Percentiles rank a stretch among this genome's conserved stretches.
Evolutionary conservation across 257 asterid species (phyloP).

Genomic region (Petrea volubilis): DNA sequence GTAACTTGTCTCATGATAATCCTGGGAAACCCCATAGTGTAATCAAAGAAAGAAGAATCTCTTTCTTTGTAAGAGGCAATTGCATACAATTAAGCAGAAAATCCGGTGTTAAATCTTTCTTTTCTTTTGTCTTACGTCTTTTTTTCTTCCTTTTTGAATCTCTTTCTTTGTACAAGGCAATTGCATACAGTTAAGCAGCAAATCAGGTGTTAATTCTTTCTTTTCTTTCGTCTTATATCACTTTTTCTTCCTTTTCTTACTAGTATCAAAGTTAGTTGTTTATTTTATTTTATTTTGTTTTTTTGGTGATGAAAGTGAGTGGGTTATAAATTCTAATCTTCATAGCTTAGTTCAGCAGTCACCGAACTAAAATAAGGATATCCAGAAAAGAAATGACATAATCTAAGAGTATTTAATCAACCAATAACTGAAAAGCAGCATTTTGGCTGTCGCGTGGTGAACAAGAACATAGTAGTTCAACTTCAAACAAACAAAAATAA

Average conservation of each 20-base stretch:
- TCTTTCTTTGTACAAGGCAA: not conserved
- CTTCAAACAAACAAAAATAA: not conserved
- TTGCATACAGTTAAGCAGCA: not conserved
- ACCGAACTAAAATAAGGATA: not conserved
- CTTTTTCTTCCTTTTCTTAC: not conserved
- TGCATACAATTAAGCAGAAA: not conserved
- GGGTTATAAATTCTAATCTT: not conserved
- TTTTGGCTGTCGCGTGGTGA: not conserved
- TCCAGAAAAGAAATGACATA: not conserved
- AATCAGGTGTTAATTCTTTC: not conserved
- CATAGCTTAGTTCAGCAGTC: not conserved
- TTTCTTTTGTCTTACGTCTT: constrained; percentile 5
- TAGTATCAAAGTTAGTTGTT: too few relatives aligned
- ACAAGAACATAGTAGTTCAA: constrained; percentile 6
- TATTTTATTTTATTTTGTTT: too few relatives aligned
- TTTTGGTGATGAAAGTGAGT: too few relatives aligned
- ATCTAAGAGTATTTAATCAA: not conserved
- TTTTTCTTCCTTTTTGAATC: not conserved
- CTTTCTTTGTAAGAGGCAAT: not conserved
- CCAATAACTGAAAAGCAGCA: not conserved
- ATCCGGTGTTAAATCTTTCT: not conserved
- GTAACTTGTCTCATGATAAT: too few relatives aligned
- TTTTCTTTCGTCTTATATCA: constrained; percentile 1
- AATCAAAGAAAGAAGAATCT: not conserved
- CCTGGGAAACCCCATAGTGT: too few relatives aligned